These are phyloP conservation scores for Colletotrichum falcatum DNA, from an alignment of 2,329 filamentous ascomycete genomes.

Conservation along the genomic window DNA sequence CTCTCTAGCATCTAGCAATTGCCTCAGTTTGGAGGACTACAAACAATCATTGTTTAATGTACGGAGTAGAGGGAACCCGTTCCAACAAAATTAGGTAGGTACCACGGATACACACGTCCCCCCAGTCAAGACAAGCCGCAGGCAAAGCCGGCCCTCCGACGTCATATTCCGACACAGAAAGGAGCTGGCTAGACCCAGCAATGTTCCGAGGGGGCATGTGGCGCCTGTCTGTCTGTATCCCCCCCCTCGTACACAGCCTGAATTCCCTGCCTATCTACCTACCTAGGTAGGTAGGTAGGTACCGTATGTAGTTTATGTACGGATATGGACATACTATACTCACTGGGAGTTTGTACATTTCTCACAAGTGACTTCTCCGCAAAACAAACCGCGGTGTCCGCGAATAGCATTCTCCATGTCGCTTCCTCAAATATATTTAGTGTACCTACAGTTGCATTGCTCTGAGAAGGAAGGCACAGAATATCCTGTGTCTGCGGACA, in stretches of 20 bases:
- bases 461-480: neutral
- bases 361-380: neutral
- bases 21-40: slow-evolving; percentile 8
- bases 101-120: neutral
- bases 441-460: neutral
- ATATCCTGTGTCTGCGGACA: neutral
- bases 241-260: slow-evolving; percentile 14
- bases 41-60: neutral
- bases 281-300: neutral
- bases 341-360: slow-evolving; percentile 6
- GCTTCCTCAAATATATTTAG: neutral
- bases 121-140: slow-evolving; percentile 24
- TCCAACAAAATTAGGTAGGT: neutral
- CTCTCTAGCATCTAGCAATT: neutral
- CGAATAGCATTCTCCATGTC: neutral
- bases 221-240: slow-evolving; percentile 30
- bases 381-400: neutral
- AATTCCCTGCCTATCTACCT: neutral
- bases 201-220: slow-evolving; percentile 30
- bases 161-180: slow-evolving; percentile 34
- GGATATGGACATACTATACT: neutral
- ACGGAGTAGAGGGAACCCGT: neutral
- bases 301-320: no score
- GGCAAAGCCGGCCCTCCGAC: slow-evolving; percentile 21
- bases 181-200: slow-evolving; percentile 16